Base-by-base conservation (phyloP, 2,329 filamentous ascomycete genomes). In the Aureobasidium sp. region DNA sequence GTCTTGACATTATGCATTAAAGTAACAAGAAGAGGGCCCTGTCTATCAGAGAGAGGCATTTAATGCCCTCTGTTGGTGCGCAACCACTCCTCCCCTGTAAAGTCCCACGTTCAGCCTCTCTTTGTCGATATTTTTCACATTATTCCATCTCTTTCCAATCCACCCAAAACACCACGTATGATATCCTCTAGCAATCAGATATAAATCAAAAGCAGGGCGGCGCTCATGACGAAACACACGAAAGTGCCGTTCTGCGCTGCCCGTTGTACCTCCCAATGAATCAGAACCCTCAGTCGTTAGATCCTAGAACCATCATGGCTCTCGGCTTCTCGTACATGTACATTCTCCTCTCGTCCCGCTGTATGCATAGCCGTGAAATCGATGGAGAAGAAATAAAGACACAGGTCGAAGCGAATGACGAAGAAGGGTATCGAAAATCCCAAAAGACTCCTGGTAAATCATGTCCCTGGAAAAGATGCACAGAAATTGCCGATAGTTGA, bases 371-470 rank as follows among this genome's bases (percentile, higher is more conserved):
- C 42, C 55, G 17, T 57, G 41, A 44, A 45, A 45, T 27, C 22
- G 41, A 41, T 36, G 39, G 45, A 57, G 39, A 48, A 58, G 31
- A 58, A 25, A 58, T 47, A 58, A 48, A 58, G 42, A 48, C 55
- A 58, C 41, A 37, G 39, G 55, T 61, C 48, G 48, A 56, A 62
- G 60, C 60, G 60, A 62, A 53, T 56, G 60, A 62, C 60, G 34
- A 61, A 31, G 49, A 62, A 62, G 60, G 60, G 60, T 62, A 62
- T 62, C 41, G 29, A 29, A 55, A 42, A 20, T 17, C 11, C 51
- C 34, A 27, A 15, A 41, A 17, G 42, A 49, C 39, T 49, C 56
- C 56, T 39, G 25, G 29, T 51, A 49, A 44, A 51, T 36, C 22
- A 52, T 49, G n/a, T 20, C 17, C 47, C 1, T 31, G 20, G 34